A percentile compares a stretch with the other conserved stretches of the same genome.
Evolutionary conservation across 2,329 filamentous ascomycete genomes (phyloP).

Genomic region (Penicillium sp.): DNA sequence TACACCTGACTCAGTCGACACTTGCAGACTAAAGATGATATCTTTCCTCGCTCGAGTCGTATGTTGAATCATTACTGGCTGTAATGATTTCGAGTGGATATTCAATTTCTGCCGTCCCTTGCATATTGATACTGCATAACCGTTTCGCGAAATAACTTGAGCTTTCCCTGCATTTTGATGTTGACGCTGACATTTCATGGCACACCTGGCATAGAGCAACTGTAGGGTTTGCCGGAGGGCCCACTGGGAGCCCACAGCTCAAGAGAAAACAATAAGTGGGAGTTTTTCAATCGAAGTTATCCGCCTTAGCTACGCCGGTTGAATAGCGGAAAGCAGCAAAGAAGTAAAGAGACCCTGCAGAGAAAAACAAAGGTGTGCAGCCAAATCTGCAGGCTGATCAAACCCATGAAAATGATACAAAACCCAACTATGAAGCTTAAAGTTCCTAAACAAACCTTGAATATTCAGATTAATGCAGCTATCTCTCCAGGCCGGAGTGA

Average conservation of each 20-base stretch:
- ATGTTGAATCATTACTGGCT: neutral
- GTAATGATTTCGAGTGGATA: neutral
- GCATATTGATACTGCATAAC: conserved; percentile 2
- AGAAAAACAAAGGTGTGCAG: too few species aligned
- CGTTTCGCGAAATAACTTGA: neutral
- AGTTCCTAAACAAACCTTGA: neutral
- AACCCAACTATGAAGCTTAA: too few species aligned
- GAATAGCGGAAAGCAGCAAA: too few species aligned
- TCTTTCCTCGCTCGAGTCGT: neutral
- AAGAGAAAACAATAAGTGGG: too few species aligned
- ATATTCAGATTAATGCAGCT: neutral
- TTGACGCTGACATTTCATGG: neutral
- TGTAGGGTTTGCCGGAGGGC: neutral
- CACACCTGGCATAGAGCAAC: neutral
- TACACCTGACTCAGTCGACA: neutral
- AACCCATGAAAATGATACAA: too few species aligned
- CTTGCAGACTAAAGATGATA: neutral
- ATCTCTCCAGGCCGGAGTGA: too few species aligned
- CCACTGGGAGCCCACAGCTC: neutral
- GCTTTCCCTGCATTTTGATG: neutral
- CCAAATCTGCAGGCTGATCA: too few species aligned
- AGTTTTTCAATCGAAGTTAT: too few species aligned
- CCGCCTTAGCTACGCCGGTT: too few species aligned
- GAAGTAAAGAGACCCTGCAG: too few species aligned
- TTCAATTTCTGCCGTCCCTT: conserved; percentile 15